These are phyloP conservation scores for Rauvolfia tetraphylla DNA, from an alignment of 257 asterid species.

Conservation along the genomic window DNA sequence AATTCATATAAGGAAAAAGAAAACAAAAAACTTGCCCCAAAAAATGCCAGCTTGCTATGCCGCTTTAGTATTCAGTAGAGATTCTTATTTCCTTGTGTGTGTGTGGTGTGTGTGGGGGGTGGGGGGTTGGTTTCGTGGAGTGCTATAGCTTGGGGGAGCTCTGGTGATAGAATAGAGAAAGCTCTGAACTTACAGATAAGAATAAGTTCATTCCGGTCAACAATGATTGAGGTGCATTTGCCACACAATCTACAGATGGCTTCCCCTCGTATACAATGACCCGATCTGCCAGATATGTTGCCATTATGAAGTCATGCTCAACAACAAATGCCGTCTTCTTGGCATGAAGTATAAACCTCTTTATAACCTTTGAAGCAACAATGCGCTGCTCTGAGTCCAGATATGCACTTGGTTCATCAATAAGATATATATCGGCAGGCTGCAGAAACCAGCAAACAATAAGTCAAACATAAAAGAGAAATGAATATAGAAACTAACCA, in stretches of 20 bases:
- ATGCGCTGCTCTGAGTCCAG: constrained; percentile 99
- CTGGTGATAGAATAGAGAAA: not conserved
- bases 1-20: not conserved
- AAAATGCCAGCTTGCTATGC: not conserved
- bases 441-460: constrained; percentile 34
- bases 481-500: not conserved
- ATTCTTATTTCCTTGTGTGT: not conserved
- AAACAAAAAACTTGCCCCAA: not conserved
- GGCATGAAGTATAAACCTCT: constrained; percentile 95
- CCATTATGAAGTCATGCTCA: constrained; percentile 98
- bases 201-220: constrained; percentile 97
- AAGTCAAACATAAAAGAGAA: not conserved
- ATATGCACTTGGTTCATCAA: constrained; percentile 98
- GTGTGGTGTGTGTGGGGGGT: not conserved
- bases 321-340: constrained; percentile 95
- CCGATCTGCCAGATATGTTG: constrained; percentile 96
- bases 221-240: constrained; percentile 92
- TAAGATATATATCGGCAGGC: constrained; percentile 97
- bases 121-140: too few relatives aligned
- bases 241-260: constrained; percentile 83
- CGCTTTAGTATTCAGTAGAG: not conserved
- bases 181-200: constrained; percentile 67
- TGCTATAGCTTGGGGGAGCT: not conserved
- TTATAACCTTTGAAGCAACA: constrained; percentile 96
- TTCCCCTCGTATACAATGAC: constrained; percentile 89